phyloP scores from a whole-genome alignment of 805 yeast species.

The Candida glaebosa region DNA sequence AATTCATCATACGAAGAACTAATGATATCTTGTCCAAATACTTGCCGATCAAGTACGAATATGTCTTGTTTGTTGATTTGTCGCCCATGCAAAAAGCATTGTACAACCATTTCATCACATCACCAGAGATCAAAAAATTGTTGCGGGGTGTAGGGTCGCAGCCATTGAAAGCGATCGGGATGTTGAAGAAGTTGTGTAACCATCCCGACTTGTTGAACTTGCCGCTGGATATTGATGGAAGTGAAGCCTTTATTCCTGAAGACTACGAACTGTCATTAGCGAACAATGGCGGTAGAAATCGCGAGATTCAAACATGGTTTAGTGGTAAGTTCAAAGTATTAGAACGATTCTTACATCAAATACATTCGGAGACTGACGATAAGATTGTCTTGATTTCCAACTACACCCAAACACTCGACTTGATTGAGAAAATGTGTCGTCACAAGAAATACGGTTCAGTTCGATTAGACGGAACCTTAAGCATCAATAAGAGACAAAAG shows the following conservation, averaged over 20 bases:
- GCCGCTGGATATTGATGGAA: slow-evolving; percentile 74
- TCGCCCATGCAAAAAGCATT: slow-evolving; percentile 71
- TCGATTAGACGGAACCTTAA: slow-evolving; percentile 90
- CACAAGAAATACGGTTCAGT: slow-evolving; percentile 67
- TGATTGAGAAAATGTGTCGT: slow-evolving; percentile 85
- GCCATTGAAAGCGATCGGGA: slow-evolving; percentile 85
- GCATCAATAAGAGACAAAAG: slow-evolving; percentile 86
- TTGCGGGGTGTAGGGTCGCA: slow-evolving; percentile 71
- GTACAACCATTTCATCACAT: slow-evolving; percentile 70
- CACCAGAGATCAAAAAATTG: slow-evolving; percentile 70
- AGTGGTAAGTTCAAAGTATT: slow-evolving; percentile 86
- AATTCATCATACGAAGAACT: slow-evolving; percentile 90
- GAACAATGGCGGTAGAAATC: slow-evolving; percentile 45
- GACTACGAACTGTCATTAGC: slow-evolving; percentile 54
- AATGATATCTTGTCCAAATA: slow-evolving; percentile 93
- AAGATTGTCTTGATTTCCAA: slow-evolving; percentile 93
- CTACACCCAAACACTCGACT: slow-evolving; percentile 89
- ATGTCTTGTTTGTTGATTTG: slow-evolving; percentile 87
- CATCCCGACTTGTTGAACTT: slow-evolving; percentile 85
- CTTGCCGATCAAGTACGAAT: slow-evolving; percentile 93
- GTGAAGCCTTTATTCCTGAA: slow-evolving; percentile 63
- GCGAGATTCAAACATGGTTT: slow-evolving; percentile 73
- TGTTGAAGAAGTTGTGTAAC: slow-evolving; percentile 85
- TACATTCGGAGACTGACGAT: slow-evolving; percentile 80
- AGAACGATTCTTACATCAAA: slow-evolving; percentile 77